Conservation (phyloP, 2,329 filamentous ascomycete genomes). For the Lachnellula suecica region DNA sequence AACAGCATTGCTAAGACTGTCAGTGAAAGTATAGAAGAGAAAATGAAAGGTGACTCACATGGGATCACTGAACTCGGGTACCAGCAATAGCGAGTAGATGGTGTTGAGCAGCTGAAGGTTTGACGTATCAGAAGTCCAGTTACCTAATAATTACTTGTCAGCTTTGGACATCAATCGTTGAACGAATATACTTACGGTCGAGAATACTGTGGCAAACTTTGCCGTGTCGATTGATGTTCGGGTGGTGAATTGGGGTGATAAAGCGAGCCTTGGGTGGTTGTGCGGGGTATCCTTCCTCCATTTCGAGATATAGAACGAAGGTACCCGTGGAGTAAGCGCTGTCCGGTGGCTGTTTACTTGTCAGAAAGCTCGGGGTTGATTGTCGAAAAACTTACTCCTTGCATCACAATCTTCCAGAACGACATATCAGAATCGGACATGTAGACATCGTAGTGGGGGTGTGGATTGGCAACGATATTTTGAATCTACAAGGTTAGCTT, state of each 20-base stretch:
- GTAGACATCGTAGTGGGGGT: conserved; percentile 10
- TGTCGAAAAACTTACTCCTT: conserved; percentile 2
- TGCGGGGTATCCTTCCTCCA: conserved; percentile 8
- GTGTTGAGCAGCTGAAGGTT: conserved; percentile 11
- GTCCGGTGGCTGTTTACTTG: background rate
- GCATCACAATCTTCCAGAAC: conserved; percentile 16
- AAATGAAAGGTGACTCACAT: background rate
- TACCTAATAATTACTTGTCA: background rate
- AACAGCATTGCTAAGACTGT: conserved; percentile 4
- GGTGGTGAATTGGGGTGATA: conserved; percentile 12
- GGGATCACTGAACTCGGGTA: conserved; percentile 12
- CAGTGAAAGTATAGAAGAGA: background rate
- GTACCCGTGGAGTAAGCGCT: conserved; percentile 9
- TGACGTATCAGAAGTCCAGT: conserved; percentile 11
- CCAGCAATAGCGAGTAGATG: conserved; percentile 9
- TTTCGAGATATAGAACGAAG: conserved; percentile 11
- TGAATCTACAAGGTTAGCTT: background rate
- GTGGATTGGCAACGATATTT: conserved; percentile 8
- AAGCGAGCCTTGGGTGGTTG: conserved; percentile 8
- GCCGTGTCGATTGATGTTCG: conserved; percentile 14
- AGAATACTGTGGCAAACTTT: conserved; percentile 12
- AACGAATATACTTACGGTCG: background rate
- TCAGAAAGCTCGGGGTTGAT: background rate
- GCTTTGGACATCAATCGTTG: background rate
- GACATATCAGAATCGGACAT: conserved; percentile 10